Conservation (phyloP, 805 yeast genomes). For the Komagataella populi region DNA sequence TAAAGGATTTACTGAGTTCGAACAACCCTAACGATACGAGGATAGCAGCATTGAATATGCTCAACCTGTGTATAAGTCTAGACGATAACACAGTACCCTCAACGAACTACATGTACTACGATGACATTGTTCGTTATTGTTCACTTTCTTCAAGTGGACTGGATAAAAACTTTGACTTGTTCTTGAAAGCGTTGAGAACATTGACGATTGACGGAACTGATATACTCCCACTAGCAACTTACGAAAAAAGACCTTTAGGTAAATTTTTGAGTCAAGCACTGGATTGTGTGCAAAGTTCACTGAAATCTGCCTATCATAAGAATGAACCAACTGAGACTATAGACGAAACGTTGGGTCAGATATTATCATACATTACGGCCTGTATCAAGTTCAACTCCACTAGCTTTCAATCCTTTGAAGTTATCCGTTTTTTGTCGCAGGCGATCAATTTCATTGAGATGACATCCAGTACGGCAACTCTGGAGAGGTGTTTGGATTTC, state of each 20-base stretch:
- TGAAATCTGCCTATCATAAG: neutral
- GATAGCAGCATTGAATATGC: conserved; percentile 35
- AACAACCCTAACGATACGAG: conserved; percentile 20
- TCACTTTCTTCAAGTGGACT: conserved; percentile 10
- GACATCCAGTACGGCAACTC: conserved; percentile 5
- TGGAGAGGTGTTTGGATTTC: conserved; percentile 7
- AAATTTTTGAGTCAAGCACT: neutral
- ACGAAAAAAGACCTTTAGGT: neutral
- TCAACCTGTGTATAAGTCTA: conserved; percentile 39
- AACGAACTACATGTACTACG: conserved; percentile 40
- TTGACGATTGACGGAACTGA: conserved; percentile 24
- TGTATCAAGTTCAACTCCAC: conserved; percentile 11
- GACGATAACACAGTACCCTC: conserved; percentile 34
- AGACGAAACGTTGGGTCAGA: neutral
- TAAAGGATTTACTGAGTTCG: conserved; percentile 34
- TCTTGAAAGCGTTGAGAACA: conserved; percentile 36
- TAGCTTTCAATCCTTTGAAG: conserved; percentile 7
- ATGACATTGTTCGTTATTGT: conserved; percentile 37
- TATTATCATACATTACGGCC: conserved; percentile 6
- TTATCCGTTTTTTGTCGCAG: conserved; percentile 2
- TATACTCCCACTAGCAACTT: conserved; percentile 1
- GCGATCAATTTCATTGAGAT: conserved; percentile 5
- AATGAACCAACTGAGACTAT: neutral
- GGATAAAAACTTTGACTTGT: conserved; percentile 17
- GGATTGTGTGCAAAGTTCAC: neutral